Evolutionary conservation across 352 stramenopile species (phyloP), one percentile per base, ranked within the genome.

Genomic region (Pythium pectinolyticum): DNA sequence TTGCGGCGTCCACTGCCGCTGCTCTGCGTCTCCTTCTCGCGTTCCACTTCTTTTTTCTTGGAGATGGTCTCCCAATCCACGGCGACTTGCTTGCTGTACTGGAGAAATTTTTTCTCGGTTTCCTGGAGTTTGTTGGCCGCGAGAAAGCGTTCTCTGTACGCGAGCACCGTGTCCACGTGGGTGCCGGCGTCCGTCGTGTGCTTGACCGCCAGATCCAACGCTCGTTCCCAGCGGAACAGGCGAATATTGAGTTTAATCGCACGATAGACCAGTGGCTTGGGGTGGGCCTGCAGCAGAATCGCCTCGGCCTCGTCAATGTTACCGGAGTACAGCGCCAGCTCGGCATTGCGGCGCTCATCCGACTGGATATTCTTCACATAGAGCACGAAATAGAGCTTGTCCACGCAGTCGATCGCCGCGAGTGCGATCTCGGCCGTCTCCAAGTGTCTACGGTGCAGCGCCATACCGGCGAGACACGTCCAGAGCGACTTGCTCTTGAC

Each of bases 241-340:
- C 88, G 75, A 39, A 97, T 71, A 64, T 98, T 98, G 60, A 98
- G 75, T 67, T 98, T 98, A 69, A 98, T 97, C 25, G 92, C 90
- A 43, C 92, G 86, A 61, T 98, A 97, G 11, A 97, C 63, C 2
- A 98, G 77, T 50, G 92, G 90, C 37, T 72, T 82, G 1, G 90
- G 92, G 32, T 89, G 87, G 0, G 91, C 85, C 55, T 98, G 91
- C 47, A 98, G 67, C 35, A 98, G 69, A 40, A 98, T 98, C 1
- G 74, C 68, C 63, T 98, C 90, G n/a, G 93, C 94, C 68, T 97
- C 88, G 20, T 97, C 86, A n/a, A 95, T 74, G 40, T 79, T 92
- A 27, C 80, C 81, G 6, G 83, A 84, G 56, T 88, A 96, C 15
- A 97, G 57, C 8, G 89, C 88, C 39, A 97, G 74, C 49, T 97